A percentile compares a stretch with the other conserved stretches of the same genome.
Conservation (phyloP, 2,329 filamentous ascomycete species). For the Pezicula neosporulosa region DNA sequence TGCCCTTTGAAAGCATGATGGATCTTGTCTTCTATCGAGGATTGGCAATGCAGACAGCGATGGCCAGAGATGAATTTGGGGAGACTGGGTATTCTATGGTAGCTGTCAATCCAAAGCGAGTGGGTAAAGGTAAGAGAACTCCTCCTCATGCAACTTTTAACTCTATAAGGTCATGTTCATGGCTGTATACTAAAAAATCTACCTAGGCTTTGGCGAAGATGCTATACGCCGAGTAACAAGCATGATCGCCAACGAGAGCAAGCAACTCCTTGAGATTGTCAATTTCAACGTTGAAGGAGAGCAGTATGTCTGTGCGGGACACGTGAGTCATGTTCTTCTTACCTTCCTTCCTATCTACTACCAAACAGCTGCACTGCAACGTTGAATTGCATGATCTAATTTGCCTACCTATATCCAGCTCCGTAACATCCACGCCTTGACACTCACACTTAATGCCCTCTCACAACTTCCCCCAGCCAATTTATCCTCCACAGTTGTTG, state of each 20-base stretch:
- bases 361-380: constrained; percentile 48
- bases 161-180: no score
- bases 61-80: constrained; percentile 24
- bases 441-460: not conserved
- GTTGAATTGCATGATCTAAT: not conserved
- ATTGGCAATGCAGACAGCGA: constrained; percentile 29
- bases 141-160: not conserved
- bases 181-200: not conserved
- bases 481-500: no score
- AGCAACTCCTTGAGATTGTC: constrained; percentile 29
- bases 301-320: constrained; percentile 35
- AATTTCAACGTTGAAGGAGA: constrained; percentile 29
- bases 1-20: constrained; percentile 25
- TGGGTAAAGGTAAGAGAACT: constrained; percentile 7
- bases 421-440: not conserved
- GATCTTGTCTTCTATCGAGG: constrained; percentile 30
- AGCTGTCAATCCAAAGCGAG: constrained; percentile 26
- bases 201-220: not conserved
- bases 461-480: no score
- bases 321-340: constrained; percentile 10
- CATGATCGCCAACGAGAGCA: constrained; percentile 17
- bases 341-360: constrained; percentile 38
- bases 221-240: constrained; percentile 10
- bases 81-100: constrained; percentile 25
- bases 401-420: no score